phyloP scores from a whole-genome alignment of 202 grass and related monocot species.

The Tripidium arundinaceum region DNA sequence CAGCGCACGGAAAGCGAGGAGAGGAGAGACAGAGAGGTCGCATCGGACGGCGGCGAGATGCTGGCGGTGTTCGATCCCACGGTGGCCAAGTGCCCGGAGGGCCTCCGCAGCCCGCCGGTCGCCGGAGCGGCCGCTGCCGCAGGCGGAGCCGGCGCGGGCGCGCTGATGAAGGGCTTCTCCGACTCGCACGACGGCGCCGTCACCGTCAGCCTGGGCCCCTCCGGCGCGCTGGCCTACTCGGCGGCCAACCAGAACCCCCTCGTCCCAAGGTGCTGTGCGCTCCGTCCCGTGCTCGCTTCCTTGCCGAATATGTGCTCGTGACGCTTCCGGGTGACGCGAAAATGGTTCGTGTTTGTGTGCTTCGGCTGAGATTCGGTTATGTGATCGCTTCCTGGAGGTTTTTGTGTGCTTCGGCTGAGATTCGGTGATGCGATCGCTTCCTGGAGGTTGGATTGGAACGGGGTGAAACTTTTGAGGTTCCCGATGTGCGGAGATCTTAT shows the following conservation, averaged over 20 bases:
- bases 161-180: constrained; percentile 62
- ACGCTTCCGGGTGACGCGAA: background rate
- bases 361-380: constrained; percentile 18
- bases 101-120: constrained; percentile 56
- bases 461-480: too few species aligned
- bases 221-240: constrained; percentile 67
- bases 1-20: constrained; percentile 35
- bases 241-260: constrained; percentile 57
- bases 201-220: constrained; percentile 64
- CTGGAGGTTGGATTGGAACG: background rate
- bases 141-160: constrained; percentile 36
- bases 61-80: constrained; percentile 80
- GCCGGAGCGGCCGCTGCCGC: constrained; percentile 11
- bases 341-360: background rate
- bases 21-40: background rate
- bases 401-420: background rate
- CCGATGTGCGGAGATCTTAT: constrained; percentile 8
- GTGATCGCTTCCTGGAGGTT: background rate
- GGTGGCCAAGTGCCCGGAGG: constrained; percentile 91
- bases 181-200: constrained; percentile 51
- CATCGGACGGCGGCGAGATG: constrained; percentile 49
- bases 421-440: background rate
- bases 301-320: background rate
- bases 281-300: background rate
- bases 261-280: constrained; percentile 50